Evolutionary conservation across 2,329 filamentous ascomycete genomes (phyloP).

Genomic region (Sordariomycetes sp.): DNA sequence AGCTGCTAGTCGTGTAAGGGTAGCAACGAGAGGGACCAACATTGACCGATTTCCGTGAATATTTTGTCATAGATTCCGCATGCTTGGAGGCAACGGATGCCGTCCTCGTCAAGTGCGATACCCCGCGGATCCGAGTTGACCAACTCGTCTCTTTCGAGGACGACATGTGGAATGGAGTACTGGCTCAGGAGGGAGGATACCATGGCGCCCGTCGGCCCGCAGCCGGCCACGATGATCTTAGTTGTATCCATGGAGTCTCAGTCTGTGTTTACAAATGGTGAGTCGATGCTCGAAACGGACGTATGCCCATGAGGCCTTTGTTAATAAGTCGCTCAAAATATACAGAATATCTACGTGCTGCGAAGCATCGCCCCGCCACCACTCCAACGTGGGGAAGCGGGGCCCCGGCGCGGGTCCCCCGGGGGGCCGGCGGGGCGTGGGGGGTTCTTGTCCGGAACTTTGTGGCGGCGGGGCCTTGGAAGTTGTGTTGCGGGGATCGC

Average conservation of each 20-base stretch:
- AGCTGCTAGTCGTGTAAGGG: neutral
- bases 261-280: neutral
- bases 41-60: slow-evolving; percentile 11
- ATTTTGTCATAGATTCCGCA: slow-evolving; percentile 12
- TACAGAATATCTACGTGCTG: too few relatives aligned
- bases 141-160: slow-evolving; percentile 13
- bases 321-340: neutral
- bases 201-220: slow-evolving; percentile 14
- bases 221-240: slow-evolving; percentile 13
- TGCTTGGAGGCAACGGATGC: slow-evolving; percentile 12
- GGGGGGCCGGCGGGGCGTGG: too few relatives aligned
- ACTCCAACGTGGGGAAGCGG: too few relatives aligned
- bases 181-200: slow-evolving; percentile 10
- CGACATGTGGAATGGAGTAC: slow-evolving; percentile 8
- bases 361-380: too few relatives aligned
- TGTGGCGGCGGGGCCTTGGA: too few relatives aligned
- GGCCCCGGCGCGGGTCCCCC: too few relatives aligned
- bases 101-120: slow-evolving; percentile 17
- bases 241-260: slow-evolving; percentile 8
- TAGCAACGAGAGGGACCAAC: slow-evolving; percentile 3
- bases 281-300: neutral
- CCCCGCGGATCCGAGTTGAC: slow-evolving; percentile 16
- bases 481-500: too few relatives aligned
- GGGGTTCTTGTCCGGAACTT: too few relatives aligned
- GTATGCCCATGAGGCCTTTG: neutral